These are phyloP conservation scores for Akanthomyces muscarius DNA, from an alignment of 2,329 filamentous ascomycete genomes.

Conservation along the genomic window DNA sequence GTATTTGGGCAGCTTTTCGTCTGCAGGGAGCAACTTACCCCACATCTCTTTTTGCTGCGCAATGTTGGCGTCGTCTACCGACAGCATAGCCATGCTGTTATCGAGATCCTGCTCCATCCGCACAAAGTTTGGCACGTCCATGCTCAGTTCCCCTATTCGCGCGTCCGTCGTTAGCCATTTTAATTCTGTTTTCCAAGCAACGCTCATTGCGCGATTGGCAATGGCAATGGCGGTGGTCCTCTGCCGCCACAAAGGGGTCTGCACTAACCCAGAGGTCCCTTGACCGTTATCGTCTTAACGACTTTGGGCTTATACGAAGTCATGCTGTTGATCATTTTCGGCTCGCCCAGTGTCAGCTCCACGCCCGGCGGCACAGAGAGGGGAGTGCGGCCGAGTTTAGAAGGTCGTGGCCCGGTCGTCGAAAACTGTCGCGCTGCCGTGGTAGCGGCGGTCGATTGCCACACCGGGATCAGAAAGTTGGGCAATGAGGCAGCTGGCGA, in stretches of 20 bases:
- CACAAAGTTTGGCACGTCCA: conserved; percentile 77
- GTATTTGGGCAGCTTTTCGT: background rate
- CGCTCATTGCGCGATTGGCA: background rate
- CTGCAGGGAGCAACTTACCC: conserved; percentile 55
- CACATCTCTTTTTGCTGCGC: conserved; percentile 91
- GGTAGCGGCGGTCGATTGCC: conserved; percentile 41
- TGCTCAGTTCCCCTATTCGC: conserved; percentile 63
- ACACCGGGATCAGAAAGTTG: conserved; percentile 68
- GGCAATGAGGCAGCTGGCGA: conserved; percentile 55
- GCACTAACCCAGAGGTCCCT: conserved; percentile 72
- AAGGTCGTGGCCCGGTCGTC: conserved; percentile 60
- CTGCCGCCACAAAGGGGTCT: background rate
- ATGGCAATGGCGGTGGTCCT: background rate
- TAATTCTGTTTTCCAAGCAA: background rate
- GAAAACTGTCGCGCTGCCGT: conserved; percentile 55
- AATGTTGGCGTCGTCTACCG: conserved; percentile 62
- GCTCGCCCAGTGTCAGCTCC: conserved; percentile 66
- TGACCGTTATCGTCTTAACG: conserved; percentile 67
- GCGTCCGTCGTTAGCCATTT: conserved; percentile 20
- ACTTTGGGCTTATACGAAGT: conserved; percentile 59
- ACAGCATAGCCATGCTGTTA: conserved; percentile 61
- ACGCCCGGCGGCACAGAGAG: conserved; percentile 82
- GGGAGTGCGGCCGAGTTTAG: conserved; percentile 81
- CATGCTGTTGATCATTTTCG: conserved; percentile 47
- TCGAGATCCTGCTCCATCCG: conserved; percentile 64